Evolutionary conservation across 371 early-diverging fungal genomes (phyloP).

Genomic region (Mortierella sp.): DNA sequence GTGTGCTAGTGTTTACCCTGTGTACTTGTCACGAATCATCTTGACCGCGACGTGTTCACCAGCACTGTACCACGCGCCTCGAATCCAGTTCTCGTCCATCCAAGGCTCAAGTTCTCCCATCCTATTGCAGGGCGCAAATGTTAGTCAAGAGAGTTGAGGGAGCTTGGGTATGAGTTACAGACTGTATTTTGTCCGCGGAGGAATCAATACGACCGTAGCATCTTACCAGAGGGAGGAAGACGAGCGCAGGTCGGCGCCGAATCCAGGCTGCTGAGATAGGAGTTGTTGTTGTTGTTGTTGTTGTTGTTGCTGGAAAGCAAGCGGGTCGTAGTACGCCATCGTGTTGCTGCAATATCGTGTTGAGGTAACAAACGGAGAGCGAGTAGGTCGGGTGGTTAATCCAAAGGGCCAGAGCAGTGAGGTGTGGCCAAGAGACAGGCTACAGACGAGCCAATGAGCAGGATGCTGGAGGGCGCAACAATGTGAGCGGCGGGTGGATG

Average conservation of each 20-base stretch:
- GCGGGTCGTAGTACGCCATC: slow-evolving; percentile 47
- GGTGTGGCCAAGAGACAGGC: not conserved
- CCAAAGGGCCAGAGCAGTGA: slow-evolving; percentile 1
- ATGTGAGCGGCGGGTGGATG: not conserved
- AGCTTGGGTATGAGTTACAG: not conserved
- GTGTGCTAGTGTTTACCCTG: slow-evolving; percentile 58
- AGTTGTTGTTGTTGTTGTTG: slow-evolving; percentile 18
- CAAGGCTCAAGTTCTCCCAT: slow-evolving; percentile 87
- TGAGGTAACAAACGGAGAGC: not conserved
- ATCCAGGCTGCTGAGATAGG: slow-evolving; percentile 5
- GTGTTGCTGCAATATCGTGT: not conserved
- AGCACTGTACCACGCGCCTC: slow-evolving; percentile 71
- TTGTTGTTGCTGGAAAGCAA: slow-evolving; percentile 43
- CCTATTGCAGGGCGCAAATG: slow-evolving; percentile 50
- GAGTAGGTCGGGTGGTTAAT: not conserved
- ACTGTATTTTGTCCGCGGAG: not conserved
- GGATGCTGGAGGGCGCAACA: not conserved
- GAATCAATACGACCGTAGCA: not conserved
- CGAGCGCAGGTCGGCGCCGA: slow-evolving; percentile 24
- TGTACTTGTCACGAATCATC: slow-evolving; percentile 85
- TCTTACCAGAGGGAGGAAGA: slow-evolving; percentile 32
- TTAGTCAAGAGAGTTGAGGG: not conserved
- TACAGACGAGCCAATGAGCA: not conserved
- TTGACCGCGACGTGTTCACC: slow-evolving; percentile 85
- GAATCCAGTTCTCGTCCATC: slow-evolving; percentile 85